Percentiles rank a stretch among this genome's conserved stretches.
Conservation (phyloP, 1,284 basidiomycete species). For the Farysia itapuensis region DNA sequence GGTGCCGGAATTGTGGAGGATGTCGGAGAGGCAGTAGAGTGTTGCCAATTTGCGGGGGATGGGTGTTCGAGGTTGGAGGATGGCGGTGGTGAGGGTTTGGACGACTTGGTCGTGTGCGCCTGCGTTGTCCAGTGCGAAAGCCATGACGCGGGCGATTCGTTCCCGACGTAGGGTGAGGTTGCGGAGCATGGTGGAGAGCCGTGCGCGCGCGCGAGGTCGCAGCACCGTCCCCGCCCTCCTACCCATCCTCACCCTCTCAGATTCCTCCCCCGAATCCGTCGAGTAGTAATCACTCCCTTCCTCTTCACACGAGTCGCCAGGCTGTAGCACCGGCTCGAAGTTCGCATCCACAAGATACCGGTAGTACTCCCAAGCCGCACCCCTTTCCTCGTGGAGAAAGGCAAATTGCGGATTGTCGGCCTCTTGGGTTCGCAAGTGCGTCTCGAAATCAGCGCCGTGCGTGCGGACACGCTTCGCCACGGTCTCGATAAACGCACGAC, state of each 20-base stretch:
- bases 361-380: constrained; percentile 70
- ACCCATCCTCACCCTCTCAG: constrained; percentile 73
- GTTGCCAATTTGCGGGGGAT: constrained; percentile 94
- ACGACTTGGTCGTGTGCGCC: constrained; percentile 67
- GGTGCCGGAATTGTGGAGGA: constrained; percentile 91
- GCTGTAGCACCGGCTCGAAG: constrained; percentile 60
- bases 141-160: constrained; percentile 90
- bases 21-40: constrained; percentile 92
- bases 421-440: constrained; percentile 74
- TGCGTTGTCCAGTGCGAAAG: constrained; percentile 90
- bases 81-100: constrained; percentile 28
- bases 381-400: constrained; percentile 67
- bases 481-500: constrained; percentile 71
- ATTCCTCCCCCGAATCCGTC: constrained; percentile 90
- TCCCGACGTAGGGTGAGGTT: constrained; percentile 80
- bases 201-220: constrained; percentile 73
- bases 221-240: not conserved
- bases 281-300: constrained; percentile 69
- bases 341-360: constrained; percentile 71
- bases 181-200: constrained; percentile 87
- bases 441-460: constrained; percentile 77
- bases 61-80: constrained; percentile 75
- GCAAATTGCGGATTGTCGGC: constrained; percentile 76
- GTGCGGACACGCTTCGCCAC: constrained; percentile 81
- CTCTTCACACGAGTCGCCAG: constrained; percentile 6